Evolutionary conservation across 139 green algal species (phyloP).

Genomic region (Edaphochlamys debaryana): DNA sequence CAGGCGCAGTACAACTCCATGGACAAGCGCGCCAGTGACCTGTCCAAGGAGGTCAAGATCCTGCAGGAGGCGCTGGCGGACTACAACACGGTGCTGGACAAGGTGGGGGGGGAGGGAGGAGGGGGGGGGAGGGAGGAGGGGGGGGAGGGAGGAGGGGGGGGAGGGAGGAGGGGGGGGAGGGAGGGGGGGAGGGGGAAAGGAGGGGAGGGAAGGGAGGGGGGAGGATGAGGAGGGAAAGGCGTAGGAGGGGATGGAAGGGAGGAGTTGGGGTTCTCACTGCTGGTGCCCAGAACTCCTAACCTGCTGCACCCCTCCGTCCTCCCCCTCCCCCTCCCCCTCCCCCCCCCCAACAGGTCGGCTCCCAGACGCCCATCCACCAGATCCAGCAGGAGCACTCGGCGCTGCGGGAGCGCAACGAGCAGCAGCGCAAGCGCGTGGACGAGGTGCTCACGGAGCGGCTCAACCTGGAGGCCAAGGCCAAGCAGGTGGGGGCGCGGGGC

Average conservation of each 20-base stretch:
- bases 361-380: slow-evolving; percentile 62
- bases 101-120: slow-evolving; percentile 40
- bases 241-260: no score
- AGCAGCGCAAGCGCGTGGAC: slow-evolving; percentile 64
- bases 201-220: no score
- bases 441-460: slow-evolving; percentile 72
- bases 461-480: slow-evolving; percentile 68
- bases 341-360: slow-evolving; percentile 54
- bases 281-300: no score
- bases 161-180: neutral
- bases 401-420: slow-evolving; percentile 70
- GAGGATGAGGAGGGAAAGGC: no score
- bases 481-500: slow-evolving; percentile 39
- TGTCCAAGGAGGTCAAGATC: slow-evolving; percentile 71
- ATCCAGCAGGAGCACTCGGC: slow-evolving; percentile 56
- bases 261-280: no score
- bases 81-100: slow-evolving; percentile 82
- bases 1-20: slow-evolving; percentile 62
- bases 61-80: slow-evolving; percentile 79
- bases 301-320: neutral
- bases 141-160: no score
- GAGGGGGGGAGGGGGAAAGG: no score
- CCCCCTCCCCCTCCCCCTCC: neutral
- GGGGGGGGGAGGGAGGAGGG: neutral
- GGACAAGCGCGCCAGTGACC: slow-evolving; percentile 54